phyloP scores from a whole-genome alignment of 1,284 basidiomycete genomes.

The Ceratorhiza oryzae-sativae region DNA sequence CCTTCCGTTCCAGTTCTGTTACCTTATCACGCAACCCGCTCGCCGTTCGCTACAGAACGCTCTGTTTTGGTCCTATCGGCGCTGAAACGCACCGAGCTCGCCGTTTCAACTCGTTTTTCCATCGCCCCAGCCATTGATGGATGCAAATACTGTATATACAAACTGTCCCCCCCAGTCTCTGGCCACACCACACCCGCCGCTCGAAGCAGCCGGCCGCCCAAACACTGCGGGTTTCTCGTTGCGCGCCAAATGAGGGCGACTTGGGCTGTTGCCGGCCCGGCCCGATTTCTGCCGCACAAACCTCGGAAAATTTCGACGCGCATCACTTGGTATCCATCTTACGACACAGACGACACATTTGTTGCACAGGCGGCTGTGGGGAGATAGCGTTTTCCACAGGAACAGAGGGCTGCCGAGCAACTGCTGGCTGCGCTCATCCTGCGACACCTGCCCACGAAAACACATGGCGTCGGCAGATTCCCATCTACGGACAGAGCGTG shows the following conservation, averaged over 20 bases:
- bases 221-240: background rate
- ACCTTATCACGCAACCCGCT: conserved; percentile 6
- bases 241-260: background rate
- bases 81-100: no score
- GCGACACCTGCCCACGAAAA: background rate
- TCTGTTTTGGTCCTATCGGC: background rate
- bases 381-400: conserved; percentile 1
- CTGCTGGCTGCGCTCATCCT: no score
- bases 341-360: conserved; percentile 12
- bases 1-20: conserved; percentile 8
- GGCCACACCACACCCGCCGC: no score
- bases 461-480: background rate
- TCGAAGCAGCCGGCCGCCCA: background rate
- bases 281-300: conserved; percentile 22
- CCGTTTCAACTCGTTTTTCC: background rate
- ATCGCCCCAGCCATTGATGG: background rate
- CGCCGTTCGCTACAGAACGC: background rate
- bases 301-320: conserved; percentile 31
- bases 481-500: no score
- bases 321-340: conserved; percentile 2
- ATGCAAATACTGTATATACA: no score
- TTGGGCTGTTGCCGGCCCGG: conserved; percentile 14
- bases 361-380: background rate
- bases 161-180: no score
- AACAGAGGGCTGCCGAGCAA: background rate